These are phyloP conservation scores for Cryptomeria japonica DNA, from an alignment of 75 land plant species.

Conservation along the genomic window DNA sequence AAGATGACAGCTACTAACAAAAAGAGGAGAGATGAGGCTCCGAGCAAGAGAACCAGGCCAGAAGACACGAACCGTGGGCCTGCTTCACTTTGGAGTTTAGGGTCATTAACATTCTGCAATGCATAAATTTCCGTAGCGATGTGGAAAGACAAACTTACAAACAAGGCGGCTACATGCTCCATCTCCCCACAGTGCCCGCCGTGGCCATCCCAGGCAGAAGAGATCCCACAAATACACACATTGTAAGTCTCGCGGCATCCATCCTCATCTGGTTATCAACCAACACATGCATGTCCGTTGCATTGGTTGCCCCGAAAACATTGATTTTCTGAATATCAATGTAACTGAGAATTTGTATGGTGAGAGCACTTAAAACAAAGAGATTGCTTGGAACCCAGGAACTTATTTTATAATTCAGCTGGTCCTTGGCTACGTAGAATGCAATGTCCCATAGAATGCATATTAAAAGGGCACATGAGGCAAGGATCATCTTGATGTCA, in stretches of 20 bases:
- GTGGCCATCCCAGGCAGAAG: neutral
- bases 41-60: neutral
- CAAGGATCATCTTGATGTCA: neutral
- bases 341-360: neutral
- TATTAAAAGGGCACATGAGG: neutral
- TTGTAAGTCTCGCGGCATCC: neutral
- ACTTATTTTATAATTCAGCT: neutral
- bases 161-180: neutral
- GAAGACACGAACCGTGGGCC: neutral
- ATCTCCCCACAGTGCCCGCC: neutral
- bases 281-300: neutral
- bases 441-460: neutral
- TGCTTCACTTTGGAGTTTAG: neutral
- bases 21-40: neutral
- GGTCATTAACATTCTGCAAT: too few relatives aligned
- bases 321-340: neutral
- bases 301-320: neutral
- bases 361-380: neutral
- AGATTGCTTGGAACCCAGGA: neutral
- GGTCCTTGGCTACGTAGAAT: neutral
- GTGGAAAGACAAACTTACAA: neutral
- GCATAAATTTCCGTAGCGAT: neutral
- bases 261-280: neutral
- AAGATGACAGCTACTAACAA: neutral
- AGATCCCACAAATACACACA: neutral